A percentile compares a stretch with the other conserved stretches of the same genome.
Conservation (phyloP, 106 monocot species). For the Apostasia shenzhenica region DNA sequence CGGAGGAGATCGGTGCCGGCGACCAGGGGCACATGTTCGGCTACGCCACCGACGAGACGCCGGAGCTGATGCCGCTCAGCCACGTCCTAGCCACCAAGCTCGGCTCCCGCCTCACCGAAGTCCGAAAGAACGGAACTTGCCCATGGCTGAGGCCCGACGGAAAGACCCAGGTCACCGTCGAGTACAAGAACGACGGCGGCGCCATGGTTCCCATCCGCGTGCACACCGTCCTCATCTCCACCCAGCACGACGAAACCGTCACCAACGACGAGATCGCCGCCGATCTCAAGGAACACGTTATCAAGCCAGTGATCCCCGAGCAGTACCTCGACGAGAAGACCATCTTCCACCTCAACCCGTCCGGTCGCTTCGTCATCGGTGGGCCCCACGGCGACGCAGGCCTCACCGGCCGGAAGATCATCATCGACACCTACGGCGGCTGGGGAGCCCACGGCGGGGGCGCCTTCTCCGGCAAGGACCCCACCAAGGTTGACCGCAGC, state of each 20-base stretch:
- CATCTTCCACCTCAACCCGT: slow-evolving; percentile 62
- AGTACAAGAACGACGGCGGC: slow-evolving; percentile 44
- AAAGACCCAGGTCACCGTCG: slow-evolving; percentile 56
- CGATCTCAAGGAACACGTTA: slow-evolving; percentile 46
- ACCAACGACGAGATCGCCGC: slow-evolving; percentile 56
- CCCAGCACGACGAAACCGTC: slow-evolving; percentile 59
- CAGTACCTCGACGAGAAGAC: slow-evolving; percentile 56
- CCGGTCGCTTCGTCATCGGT: slow-evolving; percentile 54
- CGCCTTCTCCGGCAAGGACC: slow-evolving; percentile 59
- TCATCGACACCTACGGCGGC: slow-evolving; percentile 54
- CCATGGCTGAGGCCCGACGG: slow-evolving; percentile 54
- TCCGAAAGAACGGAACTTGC: slow-evolving; percentile 49
- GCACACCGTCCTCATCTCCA: slow-evolving; percentile 60
- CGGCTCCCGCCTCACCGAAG: slow-evolving; percentile 43
- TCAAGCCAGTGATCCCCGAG: slow-evolving; percentile 48
- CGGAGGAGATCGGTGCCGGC: slow-evolving; percentile 56
- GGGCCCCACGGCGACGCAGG: slow-evolving; percentile 58
- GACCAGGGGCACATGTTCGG: slow-evolving; percentile 65
- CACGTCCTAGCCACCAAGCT: slow-evolving; percentile 61
- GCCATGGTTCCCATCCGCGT: slow-evolving; percentile 57
- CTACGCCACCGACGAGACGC: slow-evolving; percentile 55
- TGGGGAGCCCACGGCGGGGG: slow-evolving; percentile 57
- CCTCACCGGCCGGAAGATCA: slow-evolving; percentile 61
- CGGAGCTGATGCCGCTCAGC: slow-evolving; percentile 52
- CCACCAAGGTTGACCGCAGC: slow-evolving; percentile 50